Evolutionary conservation across 2,329 filamentous ascomycete species (phyloP).

Genomic region (Alternaria sp.): DNA sequence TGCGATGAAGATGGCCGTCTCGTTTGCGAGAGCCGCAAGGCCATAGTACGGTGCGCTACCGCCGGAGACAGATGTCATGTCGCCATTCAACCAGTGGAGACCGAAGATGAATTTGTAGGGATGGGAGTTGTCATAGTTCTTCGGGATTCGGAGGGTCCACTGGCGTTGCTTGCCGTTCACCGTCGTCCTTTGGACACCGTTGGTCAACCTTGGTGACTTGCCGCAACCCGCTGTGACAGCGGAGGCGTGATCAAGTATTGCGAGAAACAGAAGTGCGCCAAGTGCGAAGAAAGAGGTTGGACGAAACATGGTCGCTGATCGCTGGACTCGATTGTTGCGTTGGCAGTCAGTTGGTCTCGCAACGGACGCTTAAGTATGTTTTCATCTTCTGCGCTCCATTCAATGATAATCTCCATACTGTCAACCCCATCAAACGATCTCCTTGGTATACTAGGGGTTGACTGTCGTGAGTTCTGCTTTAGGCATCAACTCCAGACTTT

Average conservation of each 20-base stretch:
- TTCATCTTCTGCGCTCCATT: background rate
- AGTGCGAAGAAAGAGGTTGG: slow-evolving; percentile 16
- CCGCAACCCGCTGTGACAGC: slow-evolving; percentile 24
- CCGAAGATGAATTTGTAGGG: slow-evolving; percentile 55
- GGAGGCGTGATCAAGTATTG: slow-evolving; percentile 14
- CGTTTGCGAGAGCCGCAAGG: slow-evolving; percentile 46
- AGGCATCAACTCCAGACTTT: no score
- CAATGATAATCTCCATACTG: background rate
- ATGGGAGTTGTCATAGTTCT: slow-evolving; percentile 52
- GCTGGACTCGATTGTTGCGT: background rate
- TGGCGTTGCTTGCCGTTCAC: slow-evolving; percentile 26
- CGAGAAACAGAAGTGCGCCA: slow-evolving; percentile 14
- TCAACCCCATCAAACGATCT: background rate
- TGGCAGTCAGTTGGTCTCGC: background rate
- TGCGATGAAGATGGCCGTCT: slow-evolving; percentile 55
- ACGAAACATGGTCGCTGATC: slow-evolving; percentile 14
- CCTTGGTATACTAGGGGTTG: background rate
- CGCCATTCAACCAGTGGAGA: slow-evolving; percentile 53
- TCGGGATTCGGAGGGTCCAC: slow-evolving; percentile 40
- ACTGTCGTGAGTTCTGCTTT: no score
- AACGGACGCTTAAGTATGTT: slow-evolving; percentile 7
- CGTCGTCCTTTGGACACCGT: slow-evolving; percentile 29
- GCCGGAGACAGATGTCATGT: slow-evolving; percentile 48
- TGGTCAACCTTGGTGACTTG: slow-evolving; percentile 21
- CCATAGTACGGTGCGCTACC: slow-evolving; percentile 52